These are phyloP conservation scores for Sarcomyxa edulis DNA, from an alignment of 768 basidiomycete genomes.

Conservation along the genomic window DNA sequence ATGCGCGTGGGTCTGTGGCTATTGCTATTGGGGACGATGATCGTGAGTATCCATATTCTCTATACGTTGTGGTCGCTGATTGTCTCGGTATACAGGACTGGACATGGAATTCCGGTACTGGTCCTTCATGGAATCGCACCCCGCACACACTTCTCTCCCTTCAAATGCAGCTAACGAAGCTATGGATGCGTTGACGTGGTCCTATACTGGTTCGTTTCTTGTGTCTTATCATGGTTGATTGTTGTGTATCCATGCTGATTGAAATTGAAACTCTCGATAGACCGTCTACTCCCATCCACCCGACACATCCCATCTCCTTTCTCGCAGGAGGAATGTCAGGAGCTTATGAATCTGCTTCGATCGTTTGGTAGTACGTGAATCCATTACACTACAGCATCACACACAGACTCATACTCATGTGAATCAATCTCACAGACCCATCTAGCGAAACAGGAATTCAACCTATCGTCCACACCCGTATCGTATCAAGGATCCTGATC, in stretches of 20 bases:
- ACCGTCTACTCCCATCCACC: conserved; percentile 63
- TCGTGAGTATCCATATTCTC: conserved; percentile 27
- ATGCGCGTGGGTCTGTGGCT: conserved; percentile 19
- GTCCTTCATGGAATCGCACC: conserved; percentile 76
- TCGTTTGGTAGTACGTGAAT: conserved; percentile 24
- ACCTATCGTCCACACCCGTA: conserved; percentile 49
- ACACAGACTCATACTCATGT: background rate
- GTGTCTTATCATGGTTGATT: background rate
- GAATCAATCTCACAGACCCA: conserved; percentile 21
- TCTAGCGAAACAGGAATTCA: conserved; percentile 37
- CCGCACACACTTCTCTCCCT: conserved; percentile 62
- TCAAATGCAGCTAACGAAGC: conserved; percentile 59
- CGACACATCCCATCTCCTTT: conserved; percentile 61
- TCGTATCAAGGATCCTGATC: conserved; percentile 63
- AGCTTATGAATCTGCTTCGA: conserved; percentile 57
- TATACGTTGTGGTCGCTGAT: background rate
- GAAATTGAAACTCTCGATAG: conserved; percentile 28
- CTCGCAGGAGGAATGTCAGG: conserved; percentile 71
- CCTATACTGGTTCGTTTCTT: conserved; percentile 53
- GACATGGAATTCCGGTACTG: conserved; percentile 80
- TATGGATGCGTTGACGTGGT: conserved; percentile 73
- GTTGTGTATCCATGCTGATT: no score
- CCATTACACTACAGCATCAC: background rate
- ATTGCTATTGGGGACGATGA: conserved; percentile 30
- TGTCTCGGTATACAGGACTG: conserved; percentile 40